These are phyloP conservation scores for Phytophthora cactorum DNA, from an alignment of 352 stramenopile genomes.

Conservation along the genomic window DNA sequence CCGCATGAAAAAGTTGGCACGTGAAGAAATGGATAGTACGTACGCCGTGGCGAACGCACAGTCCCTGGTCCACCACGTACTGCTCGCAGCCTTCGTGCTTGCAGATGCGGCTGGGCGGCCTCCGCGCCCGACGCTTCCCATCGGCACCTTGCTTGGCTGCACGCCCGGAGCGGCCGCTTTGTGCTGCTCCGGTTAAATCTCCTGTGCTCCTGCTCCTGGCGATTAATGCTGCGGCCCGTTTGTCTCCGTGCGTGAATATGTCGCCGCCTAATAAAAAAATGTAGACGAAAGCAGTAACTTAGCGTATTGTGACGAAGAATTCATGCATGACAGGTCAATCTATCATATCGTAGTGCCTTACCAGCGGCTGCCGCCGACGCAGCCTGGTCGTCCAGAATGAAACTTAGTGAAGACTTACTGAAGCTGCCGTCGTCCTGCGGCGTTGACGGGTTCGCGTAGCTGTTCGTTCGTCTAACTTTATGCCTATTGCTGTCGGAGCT, in stretches of 20 bases:
- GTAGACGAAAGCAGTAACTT: constrained; percentile 5
- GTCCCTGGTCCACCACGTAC: constrained; percentile 82
- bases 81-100: constrained; percentile 78
- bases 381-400: constrained; percentile 70
- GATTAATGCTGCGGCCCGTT: constrained; percentile 29
- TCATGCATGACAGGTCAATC: not conserved
- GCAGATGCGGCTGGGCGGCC: constrained; percentile 70
- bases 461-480: constrained; percentile 32
- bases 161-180: constrained; percentile 17
- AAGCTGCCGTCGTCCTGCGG: constrained; percentile 26
- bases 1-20: constrained; percentile 5
- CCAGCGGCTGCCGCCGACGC: constrained; percentile 30
- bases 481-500: constrained; percentile 26
- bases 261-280: constrained; percentile 14
- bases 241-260: constrained; percentile 23
- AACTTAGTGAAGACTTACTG: constrained; percentile 76
- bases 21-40: constrained; percentile 29
- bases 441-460: constrained; percentile 23
- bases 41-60: constrained; percentile 78
- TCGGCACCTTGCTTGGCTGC: constrained; percentile 38
- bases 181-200: constrained; percentile 26
- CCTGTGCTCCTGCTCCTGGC: constrained; percentile 41
- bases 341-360: constrained; percentile 15
- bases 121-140: constrained; percentile 55
- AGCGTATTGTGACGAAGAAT: constrained; percentile 4